Evolutionary conservation across 352 stramenopile species (phyloP).

Genomic region (Nothophytophthora sp.): DNA sequence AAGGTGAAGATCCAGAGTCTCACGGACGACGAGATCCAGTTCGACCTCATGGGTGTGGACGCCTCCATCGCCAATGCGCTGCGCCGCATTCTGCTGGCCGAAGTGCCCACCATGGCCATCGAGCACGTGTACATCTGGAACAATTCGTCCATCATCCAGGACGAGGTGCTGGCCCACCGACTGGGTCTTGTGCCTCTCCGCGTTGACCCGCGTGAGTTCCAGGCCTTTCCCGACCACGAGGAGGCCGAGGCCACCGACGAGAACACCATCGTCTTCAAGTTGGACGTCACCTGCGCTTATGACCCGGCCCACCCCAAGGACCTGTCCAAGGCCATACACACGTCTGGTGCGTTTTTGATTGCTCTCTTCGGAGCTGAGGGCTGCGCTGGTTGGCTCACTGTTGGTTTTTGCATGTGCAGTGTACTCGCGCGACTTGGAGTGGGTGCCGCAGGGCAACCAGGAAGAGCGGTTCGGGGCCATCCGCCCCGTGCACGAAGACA

Average conservation of each 20-base stretch:
- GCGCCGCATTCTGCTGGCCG: slow-evolving; percentile 88
- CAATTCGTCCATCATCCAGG: slow-evolving; percentile 94
- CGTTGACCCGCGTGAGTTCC: slow-evolving; percentile 85
- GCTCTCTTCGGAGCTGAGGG: neutral
- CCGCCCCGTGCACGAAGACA: slow-evolving; percentile 93
- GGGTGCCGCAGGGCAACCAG: slow-evolving; percentile 96
- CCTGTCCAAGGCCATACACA: slow-evolving; percentile 62
- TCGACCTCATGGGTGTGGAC: slow-evolving; percentile 92
- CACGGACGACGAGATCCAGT: slow-evolving; percentile 89
- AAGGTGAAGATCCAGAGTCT: slow-evolving; percentile 87
- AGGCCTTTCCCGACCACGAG: slow-evolving; percentile 85
- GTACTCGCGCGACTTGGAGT: slow-evolving; percentile 95
- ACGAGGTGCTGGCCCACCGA: slow-evolving; percentile 92
- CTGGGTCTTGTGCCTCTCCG: slow-evolving; percentile 86
- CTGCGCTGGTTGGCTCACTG: slow-evolving; percentile 1
- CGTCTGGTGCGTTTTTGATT: slow-evolving; percentile 41
- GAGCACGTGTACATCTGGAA: slow-evolving; percentile 95
- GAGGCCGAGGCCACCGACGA: slow-evolving; percentile 92
- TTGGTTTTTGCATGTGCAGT: slow-evolving; percentile 39
- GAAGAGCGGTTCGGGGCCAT: slow-evolving; percentile 87
- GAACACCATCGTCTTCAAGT: slow-evolving; percentile 97
- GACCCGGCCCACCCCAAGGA: slow-evolving; percentile 71
- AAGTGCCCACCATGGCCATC: slow-evolving; percentile 94
- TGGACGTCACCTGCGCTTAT: slow-evolving; percentile 91
- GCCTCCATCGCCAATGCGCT: slow-evolving; percentile 93